Base-by-base conservation (phyloP, 495 filamentous ascomycete genomes). In the Aspergillus mulundensis region DNA sequence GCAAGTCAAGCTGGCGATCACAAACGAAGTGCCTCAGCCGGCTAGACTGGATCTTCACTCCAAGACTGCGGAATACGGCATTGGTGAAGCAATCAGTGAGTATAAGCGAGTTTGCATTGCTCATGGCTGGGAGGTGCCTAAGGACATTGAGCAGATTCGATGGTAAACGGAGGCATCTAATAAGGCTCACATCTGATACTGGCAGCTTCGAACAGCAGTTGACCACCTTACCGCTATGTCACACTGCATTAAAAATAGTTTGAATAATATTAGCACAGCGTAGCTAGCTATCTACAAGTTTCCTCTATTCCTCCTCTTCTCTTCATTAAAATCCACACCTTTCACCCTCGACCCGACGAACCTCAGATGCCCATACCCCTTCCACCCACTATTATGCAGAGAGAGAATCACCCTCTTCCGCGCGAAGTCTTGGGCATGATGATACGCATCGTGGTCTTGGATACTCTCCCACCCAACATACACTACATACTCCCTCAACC, bases 1-100 rank as follows among this genome's bases (percentile, higher is more conserved):
- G 50, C 91, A 96, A 72, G 85, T 97, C 36, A 82, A 88, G 12
- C 68, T 96, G 69, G 90, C 89, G 1, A 79, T 97, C n/a, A 81
- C 74, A 24, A 81, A 67, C 40, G 67, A 73, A 3, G 87, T 93
- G 0, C 87, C 89, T 0, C 70, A 69, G n/a, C 89, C 91, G 0
- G 92, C 89, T 23, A 79, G 89, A 15, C 67, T 97, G 39, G 73
- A 61, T 4, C 11, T 16, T 0, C 10, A 40, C 18, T 4, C 14
- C 1, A 40, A 40, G 7, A 21, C n/a, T 14, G 12, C 14, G 25
- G 82, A 89, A 47, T 97, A 97, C 67, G 65, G 72, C 0, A 75
- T 89, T 3, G 66, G 61, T 0, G 91, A 95, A 65, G 91, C 91
- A 1, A 71, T 90, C 2, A 78, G 84, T 0, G 91, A 89, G 12